Evolutionary conservation across 768 basidiomycete genomes (phyloP), one percentile per base, ranked within the genome.

Genomic region (Mycena galericulata): DNA sequence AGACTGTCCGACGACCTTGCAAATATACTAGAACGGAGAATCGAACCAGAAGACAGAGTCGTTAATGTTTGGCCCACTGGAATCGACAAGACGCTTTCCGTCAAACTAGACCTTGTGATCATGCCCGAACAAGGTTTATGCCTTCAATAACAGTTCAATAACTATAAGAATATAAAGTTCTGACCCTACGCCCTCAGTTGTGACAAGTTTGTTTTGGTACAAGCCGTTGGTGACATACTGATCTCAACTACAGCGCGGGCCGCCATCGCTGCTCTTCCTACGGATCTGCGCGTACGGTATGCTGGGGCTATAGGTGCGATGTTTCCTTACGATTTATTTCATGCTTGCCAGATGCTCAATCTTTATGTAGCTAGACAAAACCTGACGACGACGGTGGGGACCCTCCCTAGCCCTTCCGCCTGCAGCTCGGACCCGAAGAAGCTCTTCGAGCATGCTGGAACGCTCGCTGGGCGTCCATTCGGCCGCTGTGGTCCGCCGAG

Each of bases 271-370:
- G 17, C 51, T 55, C 51, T 63, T 55, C 51, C 51, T 1, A 18
- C n/a, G 11, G 41, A 47, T 46, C 43, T 63, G 11, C 32, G 30
- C 4, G 12, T 43, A 36, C 62, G 62, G 22, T 22, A 55, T 22
- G 22, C 30, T 36, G 62, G 62, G 15, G 51, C 43, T 8, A 17
- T 17, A 34, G 62, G 62, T 63, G 53, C 43, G 62, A 54, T 45
- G 45, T 49, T 63, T 53, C 53, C 51, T 43, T 63, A 38, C 38
- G 36, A 34, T 46, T 46, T 45, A 36, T 55, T 45, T 46, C 49
- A 53, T 53, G 61, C 61, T 51, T 41, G 61, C 61, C 61, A 54
- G 50, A 24, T 46, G 41, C 53, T 63, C 62, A 62, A 62, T 41
- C 40, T 55, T 63, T 46, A 54, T 55, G 32, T 38, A 63, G 62